A percentile compares a stretch with the other conserved stretches of the same genome.
These are phyloP conservation scores for Bipolaris victoriae DNA, from an alignment of 2,329 filamentous ascomycete genomes.

Conservation along the genomic window DNA sequence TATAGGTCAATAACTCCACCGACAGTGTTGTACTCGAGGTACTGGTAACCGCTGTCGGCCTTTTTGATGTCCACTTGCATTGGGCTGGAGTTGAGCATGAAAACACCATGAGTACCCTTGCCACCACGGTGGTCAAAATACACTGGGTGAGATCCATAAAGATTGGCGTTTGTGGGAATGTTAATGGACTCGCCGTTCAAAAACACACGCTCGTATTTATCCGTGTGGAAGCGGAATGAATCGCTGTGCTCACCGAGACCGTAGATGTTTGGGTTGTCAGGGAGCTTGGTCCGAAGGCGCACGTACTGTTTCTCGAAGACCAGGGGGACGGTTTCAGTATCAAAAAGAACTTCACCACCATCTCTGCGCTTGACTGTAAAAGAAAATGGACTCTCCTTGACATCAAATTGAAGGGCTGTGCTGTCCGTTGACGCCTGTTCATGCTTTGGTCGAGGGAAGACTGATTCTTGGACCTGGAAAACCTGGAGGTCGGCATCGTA, in stretches of 20 bases:
- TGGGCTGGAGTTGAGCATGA: constrained; percentile 42
- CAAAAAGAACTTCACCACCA: constrained; percentile 68
- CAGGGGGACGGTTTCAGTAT: constrained; percentile 69
- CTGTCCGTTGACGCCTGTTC: constrained; percentile 39
- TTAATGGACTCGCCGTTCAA: constrained; percentile 72
- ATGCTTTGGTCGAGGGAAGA: constrained; percentile 66
- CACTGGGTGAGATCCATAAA: constrained; percentile 76
- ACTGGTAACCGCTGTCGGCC: constrained; percentile 65
- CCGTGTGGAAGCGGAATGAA: constrained; percentile 69
- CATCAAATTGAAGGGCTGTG: constrained; percentile 61
- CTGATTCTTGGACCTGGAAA: constrained; percentile 75
- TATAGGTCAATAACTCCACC: constrained; percentile 75
- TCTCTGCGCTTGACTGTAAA: constrained; percentile 68
- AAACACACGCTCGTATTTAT: constrained; percentile 71
- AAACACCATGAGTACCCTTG: constrained; percentile 48
- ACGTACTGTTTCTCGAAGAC: constrained; percentile 82
- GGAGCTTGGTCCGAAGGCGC: constrained; percentile 72
- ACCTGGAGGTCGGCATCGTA: constrained; percentile 72
- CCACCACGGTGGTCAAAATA: constrained; percentile 74
- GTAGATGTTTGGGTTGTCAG: constrained; percentile 73
- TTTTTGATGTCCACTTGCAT: constrained; percentile 79
- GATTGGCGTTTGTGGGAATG: constrained; percentile 66
- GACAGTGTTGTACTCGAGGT: constrained; percentile 79
- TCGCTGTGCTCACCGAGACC: constrained; percentile 81
- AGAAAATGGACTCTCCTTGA: constrained; percentile 66